Percentiles rank a stretch among this genome's conserved stretches.
Evolutionary conservation across 129 eudicot species (phyloP).

Genomic region (Escallonia rubra): DNA sequence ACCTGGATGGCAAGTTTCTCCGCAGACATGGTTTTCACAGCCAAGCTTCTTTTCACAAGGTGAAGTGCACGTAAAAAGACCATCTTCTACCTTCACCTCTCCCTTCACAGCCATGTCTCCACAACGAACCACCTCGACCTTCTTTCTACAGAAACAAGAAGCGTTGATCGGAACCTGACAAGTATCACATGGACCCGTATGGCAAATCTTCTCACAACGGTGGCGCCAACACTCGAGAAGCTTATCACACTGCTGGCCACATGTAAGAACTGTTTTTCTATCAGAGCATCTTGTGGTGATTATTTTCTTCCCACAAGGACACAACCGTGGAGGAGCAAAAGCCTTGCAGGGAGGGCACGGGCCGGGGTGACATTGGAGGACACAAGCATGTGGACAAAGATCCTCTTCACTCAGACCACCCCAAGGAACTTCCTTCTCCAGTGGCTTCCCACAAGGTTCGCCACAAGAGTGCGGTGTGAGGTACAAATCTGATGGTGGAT

Average conservation of each 20-base stretch:
- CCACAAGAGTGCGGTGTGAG: conserved; percentile 98
- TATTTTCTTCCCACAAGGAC: conserved; percentile 86
- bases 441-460: conserved; percentile 87
- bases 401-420: conserved; percentile 38
- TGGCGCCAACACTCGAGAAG: conserved; percentile 78
- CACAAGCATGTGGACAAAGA: conserved; percentile 87
- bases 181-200: conserved; percentile 78
- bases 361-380: conserved; percentile 93
- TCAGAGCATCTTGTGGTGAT: conserved; percentile 91
- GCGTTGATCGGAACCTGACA: conserved; percentile 65
- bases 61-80: conserved; percentile 64
- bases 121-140: conserved; percentile 61
- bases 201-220: conserved; percentile 58
- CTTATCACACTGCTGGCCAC: conserved; percentile 76
- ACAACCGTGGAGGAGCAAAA: conserved; percentile 80
- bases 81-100: conserved; percentile 48
- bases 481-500: conserved; percentile 82
- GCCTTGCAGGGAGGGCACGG: conserved; percentile 98
- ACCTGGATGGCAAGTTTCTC: conserved; percentile 82
- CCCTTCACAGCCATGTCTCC: conserved; percentile 88
- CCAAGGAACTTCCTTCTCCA: conserved; percentile 55
- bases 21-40: conserved; percentile 84
- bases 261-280: conserved; percentile 70
- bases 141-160: conserved; percentile 83
- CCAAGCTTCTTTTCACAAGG: conserved; percentile 58